Percentiles rank a stretch among this genome's conserved stretches.
These are phyloP conservation scores for Polyrhizophydium stewartii DNA, from an alignment of 371 early-diverging fungal species.

Conservation along the genomic window DNA sequence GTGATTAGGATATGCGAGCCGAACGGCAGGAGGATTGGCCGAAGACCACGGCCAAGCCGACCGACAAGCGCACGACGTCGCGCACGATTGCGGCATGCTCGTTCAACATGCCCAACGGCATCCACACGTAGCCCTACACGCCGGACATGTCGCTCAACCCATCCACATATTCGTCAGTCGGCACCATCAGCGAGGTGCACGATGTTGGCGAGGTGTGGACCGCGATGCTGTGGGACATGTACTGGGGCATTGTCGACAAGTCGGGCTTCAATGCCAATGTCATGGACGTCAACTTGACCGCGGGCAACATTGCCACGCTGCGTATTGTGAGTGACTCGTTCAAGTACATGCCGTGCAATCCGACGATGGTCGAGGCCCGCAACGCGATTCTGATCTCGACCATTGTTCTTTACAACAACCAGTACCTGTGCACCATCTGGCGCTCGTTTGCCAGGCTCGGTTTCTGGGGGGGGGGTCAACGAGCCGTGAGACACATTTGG, in stretches of 20 bases:
- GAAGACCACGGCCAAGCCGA: constrained; percentile 65
- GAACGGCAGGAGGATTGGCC: constrained; percentile 96
- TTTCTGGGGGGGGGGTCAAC: too few species aligned
- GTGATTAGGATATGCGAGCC: too few species aligned
- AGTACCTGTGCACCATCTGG: constrained; percentile 77
- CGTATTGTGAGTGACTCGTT: constrained; percentile 81
- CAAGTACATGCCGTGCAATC: constrained; percentile 88
- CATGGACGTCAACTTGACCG: constrained; percentile 7
- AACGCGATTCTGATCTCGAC: constrained; percentile 89
- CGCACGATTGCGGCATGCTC: constrained; percentile 74
- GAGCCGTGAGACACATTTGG: too few species aligned
- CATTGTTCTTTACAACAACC: constrained; percentile 61
- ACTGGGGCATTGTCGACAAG: constrained; percentile 71
- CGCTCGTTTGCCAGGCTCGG: constrained; percentile 88
- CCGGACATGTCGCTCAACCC: constrained; percentile 24
- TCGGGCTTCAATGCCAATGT: constrained; percentile 62
- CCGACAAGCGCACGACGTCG: constrained; percentile 49
- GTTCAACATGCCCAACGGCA: constrained; percentile 59
- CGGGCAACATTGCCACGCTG: constrained; percentile 57
- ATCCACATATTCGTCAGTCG: constrained; percentile 10
- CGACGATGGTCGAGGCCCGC: constrained; percentile 80
- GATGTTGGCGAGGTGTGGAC: constrained; percentile 33
- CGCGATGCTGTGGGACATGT: constrained; percentile 73
- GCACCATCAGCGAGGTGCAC: constrained; percentile 23
- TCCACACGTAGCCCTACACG: constrained; percentile 65